A percentile compares a stretch with the other conserved stretches of the same genome.
Conservation (phyloP, 129 eudicot species). For the Glebionis coronaria region DNA sequence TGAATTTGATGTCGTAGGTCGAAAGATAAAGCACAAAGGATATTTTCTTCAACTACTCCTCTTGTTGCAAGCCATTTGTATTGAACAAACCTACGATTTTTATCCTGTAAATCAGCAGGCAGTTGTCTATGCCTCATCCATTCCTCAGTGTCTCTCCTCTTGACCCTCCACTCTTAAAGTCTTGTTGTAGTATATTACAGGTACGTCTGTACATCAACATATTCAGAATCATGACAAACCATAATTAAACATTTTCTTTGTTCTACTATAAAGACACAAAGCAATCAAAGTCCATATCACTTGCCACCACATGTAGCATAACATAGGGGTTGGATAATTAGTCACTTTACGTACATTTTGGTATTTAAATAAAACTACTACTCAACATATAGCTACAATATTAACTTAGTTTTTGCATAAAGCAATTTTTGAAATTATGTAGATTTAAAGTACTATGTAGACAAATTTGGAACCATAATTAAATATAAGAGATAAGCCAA, state of each 20-base stretch:
- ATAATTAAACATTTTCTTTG: background rate
- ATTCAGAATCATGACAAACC: constrained; percentile 13
- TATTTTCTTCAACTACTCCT: constrained; percentile 70
- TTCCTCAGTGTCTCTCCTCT: constrained; percentile 63
- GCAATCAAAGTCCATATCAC: too few species aligned
- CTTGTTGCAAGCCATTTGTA: constrained; percentile 74
- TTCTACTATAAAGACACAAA: background rate
- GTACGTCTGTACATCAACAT: constrained; percentile 41
- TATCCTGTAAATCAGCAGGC: constrained; percentile 59
- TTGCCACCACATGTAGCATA: too few species aligned
- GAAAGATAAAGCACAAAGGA: constrained; percentile 48
- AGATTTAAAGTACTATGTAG: too few species aligned
- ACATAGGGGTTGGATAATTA: too few species aligned
- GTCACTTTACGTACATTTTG: too few species aligned
- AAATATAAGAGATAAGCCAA: too few species aligned
- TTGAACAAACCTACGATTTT: constrained; percentile 58
- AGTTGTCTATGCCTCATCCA: constrained; percentile 73
- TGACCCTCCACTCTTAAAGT: constrained; percentile 65
- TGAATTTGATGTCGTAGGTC: constrained; percentile 59
- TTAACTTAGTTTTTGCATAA: too few species aligned
- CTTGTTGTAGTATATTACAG: constrained; percentile 61
- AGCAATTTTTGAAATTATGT: too few species aligned
- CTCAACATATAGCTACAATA: too few species aligned
- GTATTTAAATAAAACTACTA: too few species aligned
- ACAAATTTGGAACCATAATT: too few species aligned